A percentile compares a stretch with the other conserved stretches of the same genome.
phyloP scores from a whole-genome alignment of 805 yeast genomes.

The Lachancea meyersii region DNA sequence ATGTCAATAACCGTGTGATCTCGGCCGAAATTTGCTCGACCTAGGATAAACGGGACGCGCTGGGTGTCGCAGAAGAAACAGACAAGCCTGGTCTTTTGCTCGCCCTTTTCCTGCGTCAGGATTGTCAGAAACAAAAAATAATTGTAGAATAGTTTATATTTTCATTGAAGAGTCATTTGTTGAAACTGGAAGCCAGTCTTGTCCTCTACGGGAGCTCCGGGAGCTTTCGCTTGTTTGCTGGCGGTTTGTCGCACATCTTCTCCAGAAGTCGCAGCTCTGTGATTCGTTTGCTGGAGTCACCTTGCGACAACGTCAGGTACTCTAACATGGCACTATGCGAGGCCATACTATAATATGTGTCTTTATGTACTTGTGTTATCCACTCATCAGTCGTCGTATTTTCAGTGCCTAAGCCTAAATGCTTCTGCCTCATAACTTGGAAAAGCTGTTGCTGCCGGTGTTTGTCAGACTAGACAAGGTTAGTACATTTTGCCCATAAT shows the following conservation, averaged over 20 bases:
- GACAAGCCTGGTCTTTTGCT: no score
- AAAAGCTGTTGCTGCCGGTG: conserved; percentile 52
- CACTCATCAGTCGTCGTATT: conserved; percentile 68
- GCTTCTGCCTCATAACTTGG: conserved; percentile 51
- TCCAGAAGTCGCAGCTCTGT: conserved; percentile 24
- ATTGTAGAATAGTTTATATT: neutral
- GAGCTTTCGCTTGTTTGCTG: conserved; percentile 2
- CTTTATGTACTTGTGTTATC: conserved; percentile 42
- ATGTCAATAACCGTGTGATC: conserved; percentile 44
- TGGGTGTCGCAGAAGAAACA: no score
- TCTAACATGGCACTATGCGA: conserved; percentile 29
- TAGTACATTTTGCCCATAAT: neutral
- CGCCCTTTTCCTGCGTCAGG: no score
- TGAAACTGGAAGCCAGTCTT: no score
- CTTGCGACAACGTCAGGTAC: conserved; percentile 26
- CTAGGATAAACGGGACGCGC: no score
- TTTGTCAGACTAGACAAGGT: conserved; percentile 49
- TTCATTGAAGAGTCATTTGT: no score
- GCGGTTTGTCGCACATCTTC: conserved; percentile 19
- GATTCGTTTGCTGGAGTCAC: conserved; percentile 18
- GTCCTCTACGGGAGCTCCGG: neutral
- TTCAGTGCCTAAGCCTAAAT: conserved; percentile 71
- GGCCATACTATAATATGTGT: conserved; percentile 25
- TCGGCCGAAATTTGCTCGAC: conserved; percentile 29
- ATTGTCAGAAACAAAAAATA: no score